A percentile compares a stretch with the other conserved stretches of the same genome.
These are phyloP conservation scores for Teunomyces panamensis DNA, from an alignment of 805 yeast genomes.

Conservation along the genomic window DNA sequence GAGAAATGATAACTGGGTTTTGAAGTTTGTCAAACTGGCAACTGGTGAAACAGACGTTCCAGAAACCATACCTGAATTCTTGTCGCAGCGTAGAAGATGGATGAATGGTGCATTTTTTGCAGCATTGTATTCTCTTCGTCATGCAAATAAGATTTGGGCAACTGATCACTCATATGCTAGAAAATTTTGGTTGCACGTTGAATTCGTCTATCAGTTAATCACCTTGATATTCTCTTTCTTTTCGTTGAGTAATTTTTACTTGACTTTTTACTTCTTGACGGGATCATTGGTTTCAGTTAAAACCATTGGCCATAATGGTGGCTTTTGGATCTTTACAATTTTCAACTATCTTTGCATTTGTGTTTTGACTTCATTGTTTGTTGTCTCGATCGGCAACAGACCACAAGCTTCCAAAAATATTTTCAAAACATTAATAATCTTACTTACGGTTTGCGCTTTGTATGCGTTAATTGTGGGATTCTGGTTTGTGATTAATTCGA, in stretches of 20 bases:
- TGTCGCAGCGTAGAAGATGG: slow-evolving; percentile 29
- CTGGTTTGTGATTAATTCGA: slow-evolving; percentile 65
- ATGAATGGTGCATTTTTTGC: slow-evolving; percentile 31
- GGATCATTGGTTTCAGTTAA: slow-evolving; percentile 62
- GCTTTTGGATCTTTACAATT: slow-evolving; percentile 77
- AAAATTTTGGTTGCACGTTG: slow-evolving; percentile 23
- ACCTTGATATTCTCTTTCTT: slow-evolving; percentile 22
- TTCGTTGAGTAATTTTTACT: slow-evolving; percentile 26
- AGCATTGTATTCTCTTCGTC: slow-evolving; percentile 24
- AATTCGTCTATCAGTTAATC: slow-evolving; percentile 22
- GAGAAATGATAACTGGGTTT: slow-evolving; percentile 25
- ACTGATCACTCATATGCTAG: slow-evolving; percentile 21
- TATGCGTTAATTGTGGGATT: slow-evolving; percentile 83
- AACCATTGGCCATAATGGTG: slow-evolving; percentile 62
- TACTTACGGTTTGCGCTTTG: slow-evolving; percentile 73
- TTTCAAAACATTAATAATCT: slow-evolving; percentile 67
- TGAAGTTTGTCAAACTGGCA: slow-evolving; percentile 28
- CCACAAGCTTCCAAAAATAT: slow-evolving; percentile 92
- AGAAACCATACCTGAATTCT: slow-evolving; percentile 23
- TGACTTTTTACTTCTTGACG: slow-evolving; percentile 44
- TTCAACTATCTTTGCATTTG: slow-evolving; percentile 84
- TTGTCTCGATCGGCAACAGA: slow-evolving; percentile 93
- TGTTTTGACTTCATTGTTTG: slow-evolving; percentile 81
- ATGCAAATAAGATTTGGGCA: slow-evolving; percentile 22
- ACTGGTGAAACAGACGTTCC: slow-evolving; percentile 32